phyloP scores from a whole-genome alignment of 2,329 filamentous ascomycete genomes.

The Alternaria ventricosa region DNA sequence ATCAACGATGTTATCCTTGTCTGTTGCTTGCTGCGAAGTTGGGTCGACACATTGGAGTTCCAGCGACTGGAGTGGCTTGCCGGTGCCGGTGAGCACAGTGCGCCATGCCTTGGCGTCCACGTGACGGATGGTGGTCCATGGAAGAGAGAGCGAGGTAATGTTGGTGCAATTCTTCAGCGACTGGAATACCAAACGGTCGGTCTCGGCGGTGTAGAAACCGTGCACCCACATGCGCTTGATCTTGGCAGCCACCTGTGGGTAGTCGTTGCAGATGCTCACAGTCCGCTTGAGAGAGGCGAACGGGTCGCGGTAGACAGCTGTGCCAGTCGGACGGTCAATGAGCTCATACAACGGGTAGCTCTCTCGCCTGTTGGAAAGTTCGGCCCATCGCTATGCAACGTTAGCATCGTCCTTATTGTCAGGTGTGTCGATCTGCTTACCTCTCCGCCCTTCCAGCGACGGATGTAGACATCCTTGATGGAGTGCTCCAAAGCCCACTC shows the following conservation, averaged over 20 bases:
- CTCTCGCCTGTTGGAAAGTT: constrained; percentile 54
- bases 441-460: constrained; percentile 58
- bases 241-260: constrained; percentile 55
- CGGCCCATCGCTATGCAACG: constrained; percentile 57
- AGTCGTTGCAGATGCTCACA: constrained; percentile 53
- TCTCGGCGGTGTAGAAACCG: constrained; percentile 60
- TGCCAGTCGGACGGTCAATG: constrained; percentile 54
- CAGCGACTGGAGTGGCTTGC: constrained; percentile 56
- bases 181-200: constrained; percentile 57
- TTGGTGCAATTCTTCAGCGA: constrained; percentile 56
- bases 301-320: constrained; percentile 60
- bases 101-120: constrained; percentile 57
- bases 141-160: constrained; percentile 57
- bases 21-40: constrained; percentile 53
- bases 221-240: constrained; percentile 63
- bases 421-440: constrained; percentile 24
- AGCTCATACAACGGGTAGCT: constrained; percentile 57
- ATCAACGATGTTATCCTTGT: constrained; percentile 51
- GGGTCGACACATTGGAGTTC: constrained; percentile 60
- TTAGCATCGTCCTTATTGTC: constrained; percentile 14
- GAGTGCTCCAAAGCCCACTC: constrained; percentile 61
- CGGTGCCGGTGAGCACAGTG: constrained; percentile 53
- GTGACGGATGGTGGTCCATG: constrained; percentile 61
- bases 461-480: constrained; percentile 59
- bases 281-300: constrained; percentile 58